These are phyloP conservation scores for Suillus americanus DNA, from an alignment of 768 basidiomycete genomes.

Conservation along the genomic window DNA sequence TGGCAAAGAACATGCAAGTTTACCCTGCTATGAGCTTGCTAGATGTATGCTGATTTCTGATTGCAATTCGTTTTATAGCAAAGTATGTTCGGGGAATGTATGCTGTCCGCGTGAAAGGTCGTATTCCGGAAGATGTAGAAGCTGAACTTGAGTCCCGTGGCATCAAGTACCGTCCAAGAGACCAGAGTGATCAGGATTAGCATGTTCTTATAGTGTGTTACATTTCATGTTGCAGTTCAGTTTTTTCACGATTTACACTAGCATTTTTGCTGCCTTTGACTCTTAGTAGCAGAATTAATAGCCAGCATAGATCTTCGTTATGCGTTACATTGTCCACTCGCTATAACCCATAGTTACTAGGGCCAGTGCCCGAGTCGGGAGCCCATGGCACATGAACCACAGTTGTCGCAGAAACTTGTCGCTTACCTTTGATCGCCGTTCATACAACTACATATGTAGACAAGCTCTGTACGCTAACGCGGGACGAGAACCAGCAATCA, in stretches of 20 bases:
- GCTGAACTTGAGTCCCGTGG: slow-evolving; percentile 73
- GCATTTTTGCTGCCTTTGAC: background rate
- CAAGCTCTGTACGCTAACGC: background rate
- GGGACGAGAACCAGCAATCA: background rate
- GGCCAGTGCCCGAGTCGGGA: background rate
- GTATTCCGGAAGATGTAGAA: slow-evolving; percentile 83
- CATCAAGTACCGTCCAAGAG: slow-evolving; percentile 83
- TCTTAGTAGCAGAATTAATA: background rate
- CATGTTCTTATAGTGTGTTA: background rate
- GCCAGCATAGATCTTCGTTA: background rate
- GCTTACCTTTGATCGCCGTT: background rate
- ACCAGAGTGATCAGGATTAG: slow-evolving; percentile 75
- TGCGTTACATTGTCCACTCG: background rate
- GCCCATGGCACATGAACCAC: background rate
- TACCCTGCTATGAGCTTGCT: background rate
- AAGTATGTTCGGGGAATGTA: slow-evolving; percentile 93
- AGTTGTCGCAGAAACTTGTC: background rate
- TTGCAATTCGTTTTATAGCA: slow-evolving; percentile 45
- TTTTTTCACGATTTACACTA: background rate
- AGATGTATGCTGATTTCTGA: background rate
- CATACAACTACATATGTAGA: background rate
- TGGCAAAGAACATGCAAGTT: slow-evolving; percentile 92
- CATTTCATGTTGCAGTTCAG: background rate
- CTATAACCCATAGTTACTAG: background rate
- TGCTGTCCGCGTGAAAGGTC: slow-evolving; percentile 85